Base-by-base conservation (phyloP, 257 asterid genomes). In the Paulownia fortunei region DNA sequence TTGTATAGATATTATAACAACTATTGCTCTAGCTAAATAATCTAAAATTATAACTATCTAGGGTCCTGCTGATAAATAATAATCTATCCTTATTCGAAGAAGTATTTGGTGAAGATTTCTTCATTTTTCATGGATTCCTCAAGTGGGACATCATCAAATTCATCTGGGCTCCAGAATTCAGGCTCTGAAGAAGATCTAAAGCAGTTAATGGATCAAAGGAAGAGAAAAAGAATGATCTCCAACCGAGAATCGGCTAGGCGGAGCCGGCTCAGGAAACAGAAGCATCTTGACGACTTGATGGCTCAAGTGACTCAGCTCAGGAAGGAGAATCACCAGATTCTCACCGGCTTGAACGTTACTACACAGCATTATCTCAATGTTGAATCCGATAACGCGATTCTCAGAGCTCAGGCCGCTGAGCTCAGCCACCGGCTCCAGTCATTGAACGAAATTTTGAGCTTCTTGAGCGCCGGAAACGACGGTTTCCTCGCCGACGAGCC, bases 221-320 rank as follows among this genome's bases (percentile, higher is more conserved):
- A 94, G 82, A 73, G 94, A 47, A 93, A 94, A 65, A 69, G 99
- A 19, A 96, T 90, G 99, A 89, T 92, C 26, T 96, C 99, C 8
- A 96, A 96, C 77, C 86, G 99, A 1, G 99, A 96, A 69, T 94
- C 99, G 65, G 99, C 99, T 47, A 82, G 99, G 37, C 84, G 99
- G 78, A 93, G 98, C 52, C 86, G 99, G 83, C 90, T 86, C 84
- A 86, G 92, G 86, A 94, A 96, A 41, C 97, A 90, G 93, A 88
- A 90, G 80, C 99, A 91, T 10, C 81, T 93, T 23, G 98, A 92
- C 75, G 99, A 85, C 30, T 79, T 96, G 82, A 80, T 78, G 90
- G 80, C 87, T 27, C 97, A 89, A 55, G 95, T 85, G 79, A 60
- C 86, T 44, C 80, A 60, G 58, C 86, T 93, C 42, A 85, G 93